These are phyloP conservation scores for Elsinoe batatas DNA, from an alignment of 2,329 filamentous ascomycete genomes.

Conservation along the genomic window DNA sequence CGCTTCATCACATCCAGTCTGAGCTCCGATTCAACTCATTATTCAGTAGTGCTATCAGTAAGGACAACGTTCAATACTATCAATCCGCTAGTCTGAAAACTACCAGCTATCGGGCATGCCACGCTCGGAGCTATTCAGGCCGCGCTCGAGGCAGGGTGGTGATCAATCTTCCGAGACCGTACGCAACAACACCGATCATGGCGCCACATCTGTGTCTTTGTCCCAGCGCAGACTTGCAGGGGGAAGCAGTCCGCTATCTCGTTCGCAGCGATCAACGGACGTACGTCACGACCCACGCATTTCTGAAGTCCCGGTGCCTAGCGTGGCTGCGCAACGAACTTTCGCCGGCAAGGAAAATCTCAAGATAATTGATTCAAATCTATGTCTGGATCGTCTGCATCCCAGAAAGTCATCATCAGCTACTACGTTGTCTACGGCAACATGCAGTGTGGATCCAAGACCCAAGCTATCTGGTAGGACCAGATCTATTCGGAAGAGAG, in stretches of 20 bases:
- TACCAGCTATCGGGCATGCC: not conserved
- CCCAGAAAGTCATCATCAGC: not conserved
- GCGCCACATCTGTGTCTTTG: not conserved
- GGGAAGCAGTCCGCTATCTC: too few species aligned
- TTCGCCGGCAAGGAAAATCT: not conserved
- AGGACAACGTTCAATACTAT: not conserved
- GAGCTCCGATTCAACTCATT: not conserved
- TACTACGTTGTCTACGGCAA: not conserved
- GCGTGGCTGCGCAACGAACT: too few species aligned
- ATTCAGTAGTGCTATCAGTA: not conserved
- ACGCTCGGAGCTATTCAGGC: not conserved
- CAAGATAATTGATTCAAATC: not conserved
- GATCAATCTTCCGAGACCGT: not conserved
- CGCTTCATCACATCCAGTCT: too few species aligned
- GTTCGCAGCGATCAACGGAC: too few species aligned
- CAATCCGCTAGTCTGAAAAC: not conserved
- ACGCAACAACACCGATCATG: not conserved
- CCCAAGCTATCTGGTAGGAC: constrained; percentile 18
- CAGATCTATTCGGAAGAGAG: constrained; percentile 27
- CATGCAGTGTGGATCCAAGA: too few species aligned
- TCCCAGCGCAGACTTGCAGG: not conserved
- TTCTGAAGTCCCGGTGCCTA: too few species aligned
- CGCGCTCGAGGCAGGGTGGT: not conserved
- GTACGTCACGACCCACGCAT: too few species aligned
- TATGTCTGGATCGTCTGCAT: not conserved